A percentile compares a stretch with the other conserved stretches of the same genome.
Conservation (phyloP, 2,329 filamentous ascomycete species). For the Fusarium hostae region DNA sequence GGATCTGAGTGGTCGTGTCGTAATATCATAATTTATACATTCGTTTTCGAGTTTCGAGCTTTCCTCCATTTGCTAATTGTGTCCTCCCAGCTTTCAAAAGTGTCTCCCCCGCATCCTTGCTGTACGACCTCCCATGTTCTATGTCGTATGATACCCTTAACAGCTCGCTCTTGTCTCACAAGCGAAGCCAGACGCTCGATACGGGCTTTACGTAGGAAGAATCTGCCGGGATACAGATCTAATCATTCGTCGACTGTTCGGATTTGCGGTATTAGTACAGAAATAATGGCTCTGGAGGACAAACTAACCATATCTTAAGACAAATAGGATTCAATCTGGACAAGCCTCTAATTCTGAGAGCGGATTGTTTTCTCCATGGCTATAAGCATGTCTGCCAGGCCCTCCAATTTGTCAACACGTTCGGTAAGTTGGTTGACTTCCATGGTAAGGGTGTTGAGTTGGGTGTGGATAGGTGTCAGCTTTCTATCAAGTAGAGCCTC, state of each 20-base stretch:
- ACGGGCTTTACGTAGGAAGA: slow-evolving; percentile 80
- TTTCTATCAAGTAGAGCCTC: no score
- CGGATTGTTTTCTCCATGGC: no score
- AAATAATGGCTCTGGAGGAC: no score
- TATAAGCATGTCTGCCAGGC: no score
- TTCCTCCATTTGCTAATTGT: slow-evolving; percentile 72
- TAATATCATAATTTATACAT: background rate
- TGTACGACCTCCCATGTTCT: slow-evolving; percentile 84
- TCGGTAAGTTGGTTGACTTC: no score
- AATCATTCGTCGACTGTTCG: slow-evolving; percentile 85
- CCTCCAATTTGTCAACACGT: no score
- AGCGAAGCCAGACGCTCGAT: slow-evolving; percentile 81
- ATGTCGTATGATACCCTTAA: slow-evolving; percentile 83
- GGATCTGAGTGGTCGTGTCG: background rate
- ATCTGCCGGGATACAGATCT: slow-evolving; percentile 89
- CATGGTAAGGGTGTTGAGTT: no score
- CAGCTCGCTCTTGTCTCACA: slow-evolving; percentile 77
- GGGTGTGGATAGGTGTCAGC: no score
- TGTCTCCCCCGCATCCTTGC: slow-evolving; percentile 76
- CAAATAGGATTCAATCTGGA: no score
- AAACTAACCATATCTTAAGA: no score
- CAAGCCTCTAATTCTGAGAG: no score
- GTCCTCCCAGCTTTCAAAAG: slow-evolving; percentile 70
- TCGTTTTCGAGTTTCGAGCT: slow-evolving; percentile 30
- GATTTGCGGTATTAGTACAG: background rate